Evolutionary conservation across 2,329 filamentous ascomycete genomes (phyloP).

Genomic region (Ophiostoma perfectum): DNA sequence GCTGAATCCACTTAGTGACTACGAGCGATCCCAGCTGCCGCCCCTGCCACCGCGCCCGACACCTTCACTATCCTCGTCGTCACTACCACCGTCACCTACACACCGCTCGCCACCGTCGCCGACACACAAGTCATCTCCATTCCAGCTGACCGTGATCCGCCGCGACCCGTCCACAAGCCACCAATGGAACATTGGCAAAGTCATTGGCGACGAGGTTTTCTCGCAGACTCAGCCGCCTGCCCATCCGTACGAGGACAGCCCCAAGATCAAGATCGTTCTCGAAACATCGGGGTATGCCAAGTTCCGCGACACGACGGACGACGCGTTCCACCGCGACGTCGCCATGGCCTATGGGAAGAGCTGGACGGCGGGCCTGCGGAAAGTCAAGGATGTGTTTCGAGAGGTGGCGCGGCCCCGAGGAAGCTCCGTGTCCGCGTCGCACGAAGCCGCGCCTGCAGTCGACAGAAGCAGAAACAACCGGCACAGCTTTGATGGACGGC

Average conservation of each 20-base stretch:
- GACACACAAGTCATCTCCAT: constrained; percentile 36
- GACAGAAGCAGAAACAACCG: constrained; percentile 31
- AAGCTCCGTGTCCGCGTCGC: constrained; percentile 17
- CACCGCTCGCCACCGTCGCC: constrained; percentile 29
- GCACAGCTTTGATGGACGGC: constrained; percentile 28
- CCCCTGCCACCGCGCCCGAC: constrained; percentile 4
- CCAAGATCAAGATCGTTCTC: constrained; percentile 43
- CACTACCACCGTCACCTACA: not conserved
- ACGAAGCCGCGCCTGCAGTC: constrained; percentile 29
- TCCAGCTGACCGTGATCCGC: constrained; percentile 62
- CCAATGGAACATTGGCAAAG: constrained; percentile 71
- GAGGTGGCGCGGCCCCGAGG: constrained; percentile 12
- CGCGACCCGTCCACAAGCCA: constrained; percentile 62
- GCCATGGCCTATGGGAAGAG: constrained; percentile 52
- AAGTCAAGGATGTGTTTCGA: constrained; percentile 44
- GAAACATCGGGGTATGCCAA: constrained; percentile 54
- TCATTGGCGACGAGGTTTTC: constrained; percentile 34
- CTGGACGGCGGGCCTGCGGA: constrained; percentile 45
- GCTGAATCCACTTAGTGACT: not conserved
- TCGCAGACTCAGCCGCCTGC: constrained; percentile 9
- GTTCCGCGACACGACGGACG: constrained; percentile 38
- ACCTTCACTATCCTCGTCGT: not conserved
- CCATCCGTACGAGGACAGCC: not conserved
- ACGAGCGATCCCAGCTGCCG: not conserved
- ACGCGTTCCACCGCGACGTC: constrained; percentile 48